A percentile compares a stretch with the other conserved stretches of the same genome.
Conservation (phyloP, 768 basidiomycete species). For the Naematelia encephala region DNA sequence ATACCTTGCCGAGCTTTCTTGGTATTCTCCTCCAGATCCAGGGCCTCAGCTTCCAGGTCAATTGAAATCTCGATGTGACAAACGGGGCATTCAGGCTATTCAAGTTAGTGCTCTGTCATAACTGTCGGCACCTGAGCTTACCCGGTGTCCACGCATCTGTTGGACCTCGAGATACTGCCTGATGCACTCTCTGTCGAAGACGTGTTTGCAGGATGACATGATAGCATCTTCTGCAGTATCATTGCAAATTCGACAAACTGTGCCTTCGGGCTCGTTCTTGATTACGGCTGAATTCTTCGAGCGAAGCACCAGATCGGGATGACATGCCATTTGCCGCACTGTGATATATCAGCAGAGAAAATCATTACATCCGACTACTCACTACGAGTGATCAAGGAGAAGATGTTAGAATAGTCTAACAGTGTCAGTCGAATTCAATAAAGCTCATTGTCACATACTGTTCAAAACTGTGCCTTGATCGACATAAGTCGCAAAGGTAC, state of each 20-base stretch:
- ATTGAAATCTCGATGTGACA: constrained; percentile 90
- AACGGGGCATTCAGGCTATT: constrained; percentile 85
- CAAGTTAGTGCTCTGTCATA: not conserved
- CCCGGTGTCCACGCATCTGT: constrained; percentile 52
- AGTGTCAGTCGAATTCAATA: not conserved
- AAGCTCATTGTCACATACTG: constrained; percentile 59
- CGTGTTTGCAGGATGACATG: constrained; percentile 83
- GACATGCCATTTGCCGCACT: constrained; percentile 53
- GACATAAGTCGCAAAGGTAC: constrained; percentile 85
- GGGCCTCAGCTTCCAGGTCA: constrained; percentile 87
- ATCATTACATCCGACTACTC: constrained; percentile 23
- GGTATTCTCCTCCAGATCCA: constrained; percentile 68
- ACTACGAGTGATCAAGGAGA: constrained; percentile 81
- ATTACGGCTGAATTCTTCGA: constrained; percentile 65
- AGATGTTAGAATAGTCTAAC: constrained; percentile 52
- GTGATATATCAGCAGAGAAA: constrained; percentile 5
- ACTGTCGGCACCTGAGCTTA: constrained; percentile 50
- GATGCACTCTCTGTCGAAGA: constrained; percentile 95
- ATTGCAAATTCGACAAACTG: constrained; percentile 91
- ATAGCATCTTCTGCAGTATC: constrained; percentile 95
- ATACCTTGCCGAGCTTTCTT: constrained; percentile 76
- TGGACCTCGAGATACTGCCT: constrained; percentile 84
- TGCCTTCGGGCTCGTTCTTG: constrained; percentile 65
- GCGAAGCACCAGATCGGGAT: constrained; percentile 84
- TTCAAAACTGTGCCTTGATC: constrained; percentile 86